Evolutionary conservation across 495 filamentous ascomycete species (phyloP).

Genomic region (Neurospora terricola): DNA sequence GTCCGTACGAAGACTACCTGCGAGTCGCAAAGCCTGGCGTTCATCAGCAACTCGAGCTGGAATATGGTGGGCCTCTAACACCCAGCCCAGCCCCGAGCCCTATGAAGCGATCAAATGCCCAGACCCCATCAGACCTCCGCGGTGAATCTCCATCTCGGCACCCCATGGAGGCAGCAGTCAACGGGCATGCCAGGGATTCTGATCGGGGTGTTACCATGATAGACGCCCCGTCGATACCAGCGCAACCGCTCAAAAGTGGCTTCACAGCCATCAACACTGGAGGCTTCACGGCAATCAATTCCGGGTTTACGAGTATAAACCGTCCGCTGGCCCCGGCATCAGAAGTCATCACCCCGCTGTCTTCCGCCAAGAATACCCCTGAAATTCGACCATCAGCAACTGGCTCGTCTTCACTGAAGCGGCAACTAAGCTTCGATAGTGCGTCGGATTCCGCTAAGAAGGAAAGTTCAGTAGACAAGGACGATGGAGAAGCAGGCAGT

Average conservation of each 20-base stretch:
- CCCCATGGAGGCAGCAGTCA: constrained; percentile 55
- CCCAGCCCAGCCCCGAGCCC: constrained; percentile 85
- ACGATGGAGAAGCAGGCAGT: constrained; percentile 62
- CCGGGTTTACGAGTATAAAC: constrained; percentile 74
- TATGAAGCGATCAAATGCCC: constrained; percentile 63
- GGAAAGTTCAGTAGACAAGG: constrained; percentile 50
- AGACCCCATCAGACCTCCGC: constrained; percentile 55
- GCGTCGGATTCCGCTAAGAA: constrained; percentile 40
- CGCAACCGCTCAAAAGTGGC: constrained; percentile 44
- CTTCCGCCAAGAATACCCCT: constrained; percentile 47
- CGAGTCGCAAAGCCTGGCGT: constrained; percentile 90
- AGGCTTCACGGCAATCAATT: constrained; percentile 36
- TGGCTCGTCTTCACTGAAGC: constrained; percentile 55
- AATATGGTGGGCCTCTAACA: constrained; percentile 87
- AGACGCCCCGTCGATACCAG: constrained; percentile 36
- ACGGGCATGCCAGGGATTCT: constrained; percentile 35
- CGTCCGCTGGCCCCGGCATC: constrained; percentile 26
- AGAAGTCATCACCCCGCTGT: constrained; percentile 38
- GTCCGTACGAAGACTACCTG: constrained; percentile 94
- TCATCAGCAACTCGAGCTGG: constrained; percentile 84
- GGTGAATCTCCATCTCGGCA: constrained; percentile 63
- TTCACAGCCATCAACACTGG: constrained; percentile 63
- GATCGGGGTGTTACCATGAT: constrained; percentile 44
- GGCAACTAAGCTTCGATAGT: constrained; percentile 72
- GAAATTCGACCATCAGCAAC: constrained; percentile 46